Evolutionary conservation across 2,329 filamentous ascomycete genomes (phyloP), one percentile per base, ranked within the genome.

Genomic region (Penicillium sp.): DNA sequence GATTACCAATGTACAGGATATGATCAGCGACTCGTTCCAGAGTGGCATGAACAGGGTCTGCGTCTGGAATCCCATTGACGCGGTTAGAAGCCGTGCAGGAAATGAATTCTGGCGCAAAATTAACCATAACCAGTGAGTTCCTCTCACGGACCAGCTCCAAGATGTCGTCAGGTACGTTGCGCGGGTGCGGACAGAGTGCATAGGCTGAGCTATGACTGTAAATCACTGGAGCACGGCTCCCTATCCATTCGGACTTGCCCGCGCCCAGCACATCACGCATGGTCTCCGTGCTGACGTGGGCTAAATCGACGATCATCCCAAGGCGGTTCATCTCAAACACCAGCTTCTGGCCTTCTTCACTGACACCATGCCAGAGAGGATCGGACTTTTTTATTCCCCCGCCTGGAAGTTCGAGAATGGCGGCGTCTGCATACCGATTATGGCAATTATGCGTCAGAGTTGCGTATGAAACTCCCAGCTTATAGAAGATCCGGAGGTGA

Each of bases 371-470:
- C 79, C 72, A 74, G 20, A 69, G 57, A 26, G 69, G 69, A 38
- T 69, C 65, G 14, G 72, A 68, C 40, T 68, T 78, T 20, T 77
- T 76, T 1, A 78, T 35, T 51, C 39, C 69, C 9, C 66, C 62
- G 58, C 71, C 52, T 66, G 70, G 64, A 61, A 77, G 35, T 69
- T 75, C 50, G 20, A 69, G 55, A 49, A 94, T 74, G 3, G 92
- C 92, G 4, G 92, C 89, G 71, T 97, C 93, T 47, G 92, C 91
- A 72, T 89, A 97, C 48, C 80, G 83, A 75, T 96, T 97, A 73
- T 95, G 90, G 75, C 92, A 97, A 73, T 96, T 96, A 79, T 96
- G 93, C 2, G 90, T 96, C 16, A 97, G 78, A 0, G 92, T 97
- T 18, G 88, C 87, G 68, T 97, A 97, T 48, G 91, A 86, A 5